These are phyloP conservation scores for Globisporangium barbulae DNA, from an alignment of 352 stramenopile genomes.

Conservation along the genomic window DNA sequence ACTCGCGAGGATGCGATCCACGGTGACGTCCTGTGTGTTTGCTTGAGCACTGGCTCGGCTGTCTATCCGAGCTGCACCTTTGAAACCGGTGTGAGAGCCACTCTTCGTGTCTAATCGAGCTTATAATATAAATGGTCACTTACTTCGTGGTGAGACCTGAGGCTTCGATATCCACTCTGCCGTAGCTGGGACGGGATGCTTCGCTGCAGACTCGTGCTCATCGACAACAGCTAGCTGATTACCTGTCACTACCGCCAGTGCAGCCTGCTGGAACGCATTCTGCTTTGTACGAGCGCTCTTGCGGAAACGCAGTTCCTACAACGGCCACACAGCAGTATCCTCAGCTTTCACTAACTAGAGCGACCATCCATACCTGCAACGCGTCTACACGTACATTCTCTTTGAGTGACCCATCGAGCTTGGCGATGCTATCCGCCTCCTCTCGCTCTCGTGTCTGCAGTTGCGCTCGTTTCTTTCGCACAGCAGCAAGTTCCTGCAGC, in stretches of 20 bases:
- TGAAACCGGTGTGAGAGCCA: not conserved
- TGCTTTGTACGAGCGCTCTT: conserved; percentile 16
- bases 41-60: not conserved
- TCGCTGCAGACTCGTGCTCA: not conserved
- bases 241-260: not conserved
- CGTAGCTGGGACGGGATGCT: not conserved
- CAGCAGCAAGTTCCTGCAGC: conserved; percentile 35
- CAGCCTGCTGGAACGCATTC: conserved; percentile 28
- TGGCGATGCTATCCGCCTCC: conserved; percentile 30
- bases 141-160: not conserved
- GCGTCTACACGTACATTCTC: conserved; percentile 9
- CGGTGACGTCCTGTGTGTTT: not conserved
- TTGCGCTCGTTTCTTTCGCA: conserved; percentile 31
- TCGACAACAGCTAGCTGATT: not conserved
- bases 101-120: not conserved
- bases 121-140: not conserved
- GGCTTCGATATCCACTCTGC: not conserved
- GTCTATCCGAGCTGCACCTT: not conserved
- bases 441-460: conserved; percentile 27
- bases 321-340: not conserved
- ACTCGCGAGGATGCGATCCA: conserved; percentile 16
- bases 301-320: conserved; percentile 31
- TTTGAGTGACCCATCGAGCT: conserved; percentile 31
- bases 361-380: not conserved
- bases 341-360: too few species aligned